Evolutionary conservation across 805 yeast genomes (phyloP), one percentile per base, ranked within the genome.

Genomic region (Yarrowia sp.): DNA sequence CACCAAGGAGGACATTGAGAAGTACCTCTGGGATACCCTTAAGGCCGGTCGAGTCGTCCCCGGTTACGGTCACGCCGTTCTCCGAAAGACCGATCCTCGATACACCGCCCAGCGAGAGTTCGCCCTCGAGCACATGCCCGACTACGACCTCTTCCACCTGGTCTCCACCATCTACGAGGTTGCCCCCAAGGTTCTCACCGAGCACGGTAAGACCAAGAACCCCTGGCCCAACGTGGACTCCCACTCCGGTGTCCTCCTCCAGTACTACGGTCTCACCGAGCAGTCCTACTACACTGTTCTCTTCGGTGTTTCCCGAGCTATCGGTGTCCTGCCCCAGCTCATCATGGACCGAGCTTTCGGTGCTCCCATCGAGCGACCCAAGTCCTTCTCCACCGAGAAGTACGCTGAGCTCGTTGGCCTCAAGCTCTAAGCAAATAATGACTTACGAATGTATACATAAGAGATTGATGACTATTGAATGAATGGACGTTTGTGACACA

Each of bases 161-260:
- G 92, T 89, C 70, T 79, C 83, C 69, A 81, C 82, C 75, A 78
- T 87, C 66, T 85, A 87, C 72, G 81, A 84, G 71, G 82, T 88
- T 67, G 93, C 92, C 35, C 93, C 95, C 65, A 83, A 81, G 66
- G 92, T 89, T 46, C 79, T 89, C 72, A 85, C 83, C 68, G 78
- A 85, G 78, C 93, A 89, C 78, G 93, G 95, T 66, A 89, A 89
- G 81, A 87, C 92, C 74, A 86, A 87, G 81, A 89, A 89, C 80
- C 95, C 95, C 68, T 86, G 82, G 82, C 95, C 95, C 67, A 89
- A 89, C 74, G 95, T 89, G 68, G 95, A 89, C 77, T 85, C 92
- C 48, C 83, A 86, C 71, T 85, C 90, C 21, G 95, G 95, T 70
- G 88, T 88, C 56, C 78, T 89, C 69, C 87, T 89, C 79, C 85